These are phyloP conservation scores for Didymellaceae sp. DNA, from an alignment of 2,329 filamentous ascomycete species.

Conservation along the genomic window DNA sequence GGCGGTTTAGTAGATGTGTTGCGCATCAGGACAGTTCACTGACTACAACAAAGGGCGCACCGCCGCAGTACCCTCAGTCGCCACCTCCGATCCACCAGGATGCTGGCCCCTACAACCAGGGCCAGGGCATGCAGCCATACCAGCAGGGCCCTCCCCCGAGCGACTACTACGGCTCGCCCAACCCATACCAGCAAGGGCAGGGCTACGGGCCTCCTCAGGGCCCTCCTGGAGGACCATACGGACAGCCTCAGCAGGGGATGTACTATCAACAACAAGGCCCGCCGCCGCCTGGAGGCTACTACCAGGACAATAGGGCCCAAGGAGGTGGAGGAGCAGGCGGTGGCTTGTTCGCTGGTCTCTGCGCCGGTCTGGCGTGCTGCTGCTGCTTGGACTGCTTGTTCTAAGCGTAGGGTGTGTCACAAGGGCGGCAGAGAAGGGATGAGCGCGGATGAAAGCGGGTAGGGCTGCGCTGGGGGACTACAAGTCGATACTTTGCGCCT, in stretches of 20 bases:
- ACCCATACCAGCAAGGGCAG: slow-evolving; percentile 28
- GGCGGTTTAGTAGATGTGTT: neutral
- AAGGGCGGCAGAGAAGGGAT: neutral
- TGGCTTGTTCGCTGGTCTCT: slow-evolving; percentile 52
- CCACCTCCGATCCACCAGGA: slow-evolving; percentile 44
- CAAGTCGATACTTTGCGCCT: slow-evolving; percentile 15
- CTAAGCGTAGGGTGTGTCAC: slow-evolving; percentile 32
- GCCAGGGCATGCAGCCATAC: slow-evolving; percentile 19
- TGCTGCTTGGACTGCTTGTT: slow-evolving; percentile 61
- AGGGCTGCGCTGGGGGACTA: neutral
- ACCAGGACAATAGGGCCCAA: slow-evolving; percentile 43
- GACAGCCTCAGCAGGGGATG: slow-evolving; percentile 45
- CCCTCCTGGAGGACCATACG: slow-evolving; percentile 34
- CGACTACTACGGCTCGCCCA: slow-evolving; percentile 30
- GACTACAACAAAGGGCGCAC: slow-evolving; percentile 31
- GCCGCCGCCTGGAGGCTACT: slow-evolving; percentile 49
- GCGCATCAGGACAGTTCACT: slow-evolving; percentile 26
- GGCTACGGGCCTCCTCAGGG: slow-evolving; percentile 31
- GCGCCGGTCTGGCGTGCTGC: slow-evolving; percentile 57
- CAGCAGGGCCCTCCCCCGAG: slow-evolving; percentile 22
- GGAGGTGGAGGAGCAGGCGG: slow-evolving; percentile 41
- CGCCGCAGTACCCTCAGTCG: slow-evolving; percentile 43
- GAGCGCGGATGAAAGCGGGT: neutral
- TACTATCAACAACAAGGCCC: slow-evolving; percentile 38
- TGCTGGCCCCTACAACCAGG: slow-evolving; percentile 33